Conservation (phyloP, 805 yeast species). For the Candida palmyrensis region DNA sequence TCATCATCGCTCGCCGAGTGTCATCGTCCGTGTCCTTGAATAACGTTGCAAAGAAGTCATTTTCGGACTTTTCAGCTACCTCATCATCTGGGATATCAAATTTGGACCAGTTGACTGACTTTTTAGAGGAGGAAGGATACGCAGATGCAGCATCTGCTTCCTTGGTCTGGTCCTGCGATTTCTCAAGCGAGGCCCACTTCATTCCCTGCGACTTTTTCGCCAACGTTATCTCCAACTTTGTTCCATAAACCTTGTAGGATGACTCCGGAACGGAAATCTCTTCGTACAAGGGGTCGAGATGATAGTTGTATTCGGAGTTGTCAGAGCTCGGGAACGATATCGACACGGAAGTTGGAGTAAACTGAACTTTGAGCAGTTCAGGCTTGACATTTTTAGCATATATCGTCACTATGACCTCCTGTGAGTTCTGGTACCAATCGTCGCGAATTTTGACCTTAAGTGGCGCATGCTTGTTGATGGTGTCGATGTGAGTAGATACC, state of each 20-base stretch:
- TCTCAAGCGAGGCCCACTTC: slow-evolving; percentile 56
- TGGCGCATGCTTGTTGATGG: slow-evolving; percentile 37
- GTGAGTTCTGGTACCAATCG: slow-evolving; percentile 58
- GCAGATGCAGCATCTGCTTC: slow-evolving; percentile 12
- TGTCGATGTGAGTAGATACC: slow-evolving; percentile 23
- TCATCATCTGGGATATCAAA: slow-evolving; percentile 42
- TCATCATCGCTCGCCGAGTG: slow-evolving; percentile 92
- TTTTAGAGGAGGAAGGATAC: slow-evolving; percentile 64
- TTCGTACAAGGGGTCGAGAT: slow-evolving; percentile 48
- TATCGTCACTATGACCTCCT: slow-evolving; percentile 57
- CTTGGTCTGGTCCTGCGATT: slow-evolving; percentile 11
- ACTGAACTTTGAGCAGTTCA: slow-evolving; percentile 39
- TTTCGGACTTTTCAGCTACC: slow-evolving; percentile 44
- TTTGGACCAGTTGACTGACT: slow-evolving; percentile 64
- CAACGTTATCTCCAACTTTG: slow-evolving; percentile 71
- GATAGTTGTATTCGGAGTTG: slow-evolving; percentile 54
- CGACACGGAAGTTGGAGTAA: slow-evolving; percentile 28
- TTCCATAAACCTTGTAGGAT: slow-evolving; percentile 49
- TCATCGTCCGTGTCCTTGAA: slow-evolving; percentile 83
- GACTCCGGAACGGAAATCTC: slow-evolving; percentile 45
- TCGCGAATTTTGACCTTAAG: slow-evolving; percentile 31
- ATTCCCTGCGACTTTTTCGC: slow-evolving; percentile 32
- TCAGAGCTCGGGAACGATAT: slow-evolving; percentile 45
- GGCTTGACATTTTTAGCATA: slow-evolving; percentile 63
- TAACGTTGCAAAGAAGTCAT: slow-evolving; percentile 68